Base-by-base conservation (phyloP, 148 eudicot species). In the Agrostemma githago region DNA sequence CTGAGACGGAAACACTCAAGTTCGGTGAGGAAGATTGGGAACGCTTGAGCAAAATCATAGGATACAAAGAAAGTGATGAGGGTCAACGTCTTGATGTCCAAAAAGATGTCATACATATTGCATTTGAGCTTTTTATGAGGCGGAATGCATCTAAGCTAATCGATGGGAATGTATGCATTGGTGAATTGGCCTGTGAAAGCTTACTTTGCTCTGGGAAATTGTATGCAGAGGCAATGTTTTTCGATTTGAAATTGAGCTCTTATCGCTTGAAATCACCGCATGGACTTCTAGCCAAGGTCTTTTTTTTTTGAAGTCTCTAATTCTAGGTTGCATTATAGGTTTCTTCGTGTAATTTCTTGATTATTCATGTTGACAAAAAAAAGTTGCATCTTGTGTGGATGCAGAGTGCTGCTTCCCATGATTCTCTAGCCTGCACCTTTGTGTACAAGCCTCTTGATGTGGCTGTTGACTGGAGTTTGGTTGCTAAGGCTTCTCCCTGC, bases 401-500 rank as follows among this genome's bases (percentile, higher is more conserved):
- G 68, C 87, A 95, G 99, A 95, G 99, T 84, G 99, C 91, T 75
- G 87, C 88, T 78, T 75, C 86, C 40, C 77, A 80, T 69, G 92
- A 95, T 84, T 95, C 99, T 19, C 83, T 95, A 76, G 84, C 85
- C 79, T 89, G 88, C 19, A 83, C 85, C 74, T 95, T 92, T 80
- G 78, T 88, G 82, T 95, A 89, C 83, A 95, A 92, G 83, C 99
- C 99, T 66, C 83, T 92, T 78, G 83, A 90, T 88, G 82, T 79
- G 80, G 87, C 89, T 58, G 85, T 92, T 51, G 99, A 95, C 85
- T 95, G 99, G 99, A 92, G 97, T 77, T 71, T 92, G 81, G 90
- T 86, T 83, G 97, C 92, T 58, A 95, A 90, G 84, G 97, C 97
- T 76, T 90, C 99, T 79, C 99, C 99, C 20, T 90, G 97, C 78